These are phyloP conservation scores for Silene uniflora DNA, from an alignment of 148 eudicot species.

Conservation along the genomic window DNA sequence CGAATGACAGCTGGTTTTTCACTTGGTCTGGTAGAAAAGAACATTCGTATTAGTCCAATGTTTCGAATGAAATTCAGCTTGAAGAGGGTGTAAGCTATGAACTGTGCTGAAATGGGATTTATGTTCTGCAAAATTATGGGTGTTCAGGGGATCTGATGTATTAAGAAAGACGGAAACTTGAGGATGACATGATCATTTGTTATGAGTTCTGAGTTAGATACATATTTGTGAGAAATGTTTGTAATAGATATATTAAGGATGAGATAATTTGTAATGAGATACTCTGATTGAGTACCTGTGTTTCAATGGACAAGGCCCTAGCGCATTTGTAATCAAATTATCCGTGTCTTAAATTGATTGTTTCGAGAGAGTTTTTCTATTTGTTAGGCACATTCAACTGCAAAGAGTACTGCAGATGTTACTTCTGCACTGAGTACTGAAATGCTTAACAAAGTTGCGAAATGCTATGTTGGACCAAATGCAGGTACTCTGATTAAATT, in stretches of 20 bases:
- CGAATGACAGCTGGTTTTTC: no score
- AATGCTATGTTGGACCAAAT: no score
- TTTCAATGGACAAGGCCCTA: neutral
- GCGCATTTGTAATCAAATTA: neutral
- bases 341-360: conserved; percentile 13
- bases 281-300: neutral
- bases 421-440: neutral
- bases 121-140: neutral
- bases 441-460: no score
- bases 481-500: no score
- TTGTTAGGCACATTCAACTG: neutral
- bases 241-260: neutral
- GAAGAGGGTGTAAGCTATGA: neutral
- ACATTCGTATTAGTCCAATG: no score
- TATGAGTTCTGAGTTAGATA: neutral
- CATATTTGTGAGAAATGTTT: neutral
- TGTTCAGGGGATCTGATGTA: neutral
- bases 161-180: neutral
- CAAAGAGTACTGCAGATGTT: neutral
- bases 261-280: neutral
- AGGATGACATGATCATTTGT: neutral
- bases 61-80: neutral
- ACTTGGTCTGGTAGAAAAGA: no score
- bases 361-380: neutral
- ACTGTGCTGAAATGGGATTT: neutral